Evolutionary conservation across 148 eudicot genomes (phyloP), one percentile per base, ranked within the genome.

Genomic region (Spergularia bocconei): DNA sequence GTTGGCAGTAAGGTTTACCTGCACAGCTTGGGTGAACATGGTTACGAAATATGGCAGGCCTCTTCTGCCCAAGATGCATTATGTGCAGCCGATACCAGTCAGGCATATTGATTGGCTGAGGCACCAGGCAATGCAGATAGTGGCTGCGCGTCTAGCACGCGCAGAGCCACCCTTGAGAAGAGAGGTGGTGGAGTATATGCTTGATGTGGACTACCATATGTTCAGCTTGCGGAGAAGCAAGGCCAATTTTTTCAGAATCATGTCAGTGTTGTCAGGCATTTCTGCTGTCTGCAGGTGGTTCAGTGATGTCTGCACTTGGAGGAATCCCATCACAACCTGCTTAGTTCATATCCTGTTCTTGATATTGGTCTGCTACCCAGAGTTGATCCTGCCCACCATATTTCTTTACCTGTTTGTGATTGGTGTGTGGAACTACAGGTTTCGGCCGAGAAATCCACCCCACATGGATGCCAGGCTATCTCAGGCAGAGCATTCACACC

Each of bases 31-130:
- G 97, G 91, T 86, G 33, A 94, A 94, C 83, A 94, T 94, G 97
- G 85, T 94, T 70, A 82, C 90, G 1, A 97, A 88, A 70, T 94
- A 94, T 16, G 85, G 97, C 11, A 84, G 60, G 78, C 98, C 98
- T 0, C 82, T 94, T 68, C 85, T 93, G n/a, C 98, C 98, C n/a
- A 93, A 93, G 73, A 90, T 93, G 98, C 98, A 93, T 73, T 94
- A 94, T 38, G 78, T 82, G 16, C 91, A 91, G 68, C 98, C 98
- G 3, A 87, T 94, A 20, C 84, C 97, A 0, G 88, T 91, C 17
- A 86, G 85, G 63, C 87, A 88, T 82, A 89, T 92, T 4, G 98
- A 94, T 41, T 82, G 91, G 93, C 87, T 94, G 0, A 80, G 98
- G 15, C 93, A 91, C 86, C 96, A 90, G 74, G 98, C 98, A 33